Evolutionary conservation across 768 basidiomycete genomes (phyloP), one percentile per base, ranked within the genome.

Genomic region (Agaricus blazei): DNA sequence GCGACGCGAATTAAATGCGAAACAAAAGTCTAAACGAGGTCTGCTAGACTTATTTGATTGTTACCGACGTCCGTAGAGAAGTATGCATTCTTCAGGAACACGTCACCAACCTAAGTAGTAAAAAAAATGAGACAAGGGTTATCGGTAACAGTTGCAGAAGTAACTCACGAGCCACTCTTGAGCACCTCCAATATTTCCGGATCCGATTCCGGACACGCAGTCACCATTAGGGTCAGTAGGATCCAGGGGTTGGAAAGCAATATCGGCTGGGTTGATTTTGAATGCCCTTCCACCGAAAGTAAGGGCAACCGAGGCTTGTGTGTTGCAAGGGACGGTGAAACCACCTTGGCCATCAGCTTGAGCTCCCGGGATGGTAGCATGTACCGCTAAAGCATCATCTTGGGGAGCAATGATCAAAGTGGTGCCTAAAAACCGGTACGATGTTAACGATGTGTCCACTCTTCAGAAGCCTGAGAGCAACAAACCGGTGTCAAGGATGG

Each of bases 271-370:
- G 48, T 82, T 72, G 57, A 88, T 84, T 14, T 72, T 57, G 62
- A 90, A 91, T n/a, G 70, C 57, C 29, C 67, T 60, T 7, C 82
- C 79, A n/a, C 82, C 82, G 55, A 90, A 82, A 7, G 72, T 76
- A 48, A 91, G 70, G 1, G 82, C 75, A 41, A 88, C 65, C 38
- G 68, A 70, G 14, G 80, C 71, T 46, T 67, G 76, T 9, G 78
- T 79, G 23, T 77, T 83, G 68, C 89, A 90, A 1, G 89, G 87
- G 51, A 91, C 72, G 9, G 75, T 83, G 74, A 76, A 88, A 12
- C 54, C 54, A 19, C 54, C 54, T 68, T 61, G 74, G 68, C 63
- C 75, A 5, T 71, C 71, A 27, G 71, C 75, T 51, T 66, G 54
- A 5, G 86, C 79, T 27, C 84, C 85, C 0, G 80, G 75, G 61